Evolutionary conservation across 768 basidiomycete species (phyloP), one percentile per base, ranked within the genome.

Genomic region (Inosperma sp.): DNA sequence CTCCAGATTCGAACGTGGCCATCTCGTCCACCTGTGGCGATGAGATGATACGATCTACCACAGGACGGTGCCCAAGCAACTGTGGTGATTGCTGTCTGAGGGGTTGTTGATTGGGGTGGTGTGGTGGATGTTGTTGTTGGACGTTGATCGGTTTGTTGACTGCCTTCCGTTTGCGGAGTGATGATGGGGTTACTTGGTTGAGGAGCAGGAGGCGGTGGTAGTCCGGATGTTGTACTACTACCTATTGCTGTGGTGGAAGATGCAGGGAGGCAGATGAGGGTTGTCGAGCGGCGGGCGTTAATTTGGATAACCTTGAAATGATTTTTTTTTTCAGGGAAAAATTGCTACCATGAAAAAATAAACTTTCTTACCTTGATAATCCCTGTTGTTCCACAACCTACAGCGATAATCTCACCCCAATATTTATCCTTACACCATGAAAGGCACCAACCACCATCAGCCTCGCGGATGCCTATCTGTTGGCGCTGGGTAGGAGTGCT

Each of bases 361-460:
- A 34, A 8, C 5, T 8, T 26, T 74, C 48, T 6, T 35, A 93
- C 92, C 66, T 95, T 93, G 37, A 97, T 72, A 17, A 81, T 67
- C 0, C 89, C 88, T 51, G 73, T 79, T 2, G 80, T 75, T 1
- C 93, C 93, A 48, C 79, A 80, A 2, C 83, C 80, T 0, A 82
- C 84, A 7, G 92, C 93, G 42, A 97, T 73, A 16, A 95, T 62
- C 62, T 93, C 89, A 2, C 95, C 95, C 93, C 93, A 96, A 67
- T 93, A 96, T 53, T 80, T 77, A 60, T 98, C 96, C 62, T 92
- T 91, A 68, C 94, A 97, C 93, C 94, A 99, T 7, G 86, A 87
- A 35, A 99, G 68, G 50, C 84, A 87, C 93, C 93, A 97, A 1
- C 89, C 94, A 3, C 92, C 92, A 48, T 92, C 85, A 2, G 91